Conservation (phyloP, 1,284 basidiomycete genomes). For the Xerocomus minutiporus region DNA sequence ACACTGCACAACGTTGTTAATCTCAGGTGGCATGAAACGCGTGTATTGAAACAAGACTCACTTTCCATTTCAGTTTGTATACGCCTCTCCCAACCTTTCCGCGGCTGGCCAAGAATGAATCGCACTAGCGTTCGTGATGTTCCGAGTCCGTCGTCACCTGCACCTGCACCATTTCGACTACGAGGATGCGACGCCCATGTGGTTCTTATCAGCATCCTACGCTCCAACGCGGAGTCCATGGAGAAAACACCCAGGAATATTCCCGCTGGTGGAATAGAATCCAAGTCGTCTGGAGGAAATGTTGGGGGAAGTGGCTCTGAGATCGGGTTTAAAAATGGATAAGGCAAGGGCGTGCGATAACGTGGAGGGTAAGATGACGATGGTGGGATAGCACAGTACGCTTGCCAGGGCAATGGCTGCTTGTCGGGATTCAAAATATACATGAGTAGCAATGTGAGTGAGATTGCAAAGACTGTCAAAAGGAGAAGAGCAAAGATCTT, state of each 20-base stretch:
- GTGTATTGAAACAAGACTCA: slow-evolving; percentile 39
- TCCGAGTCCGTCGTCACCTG: slow-evolving; percentile 66
- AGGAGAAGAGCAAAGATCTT: slow-evolving; percentile 71
- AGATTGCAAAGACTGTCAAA: slow-evolving; percentile 69
- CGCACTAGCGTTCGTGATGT: slow-evolving; percentile 86
- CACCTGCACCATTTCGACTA: slow-evolving; percentile 68
- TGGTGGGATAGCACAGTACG: slow-evolving; percentile 75
- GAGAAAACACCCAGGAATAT: slow-evolving; percentile 91
- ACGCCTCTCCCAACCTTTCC: slow-evolving; percentile 72
- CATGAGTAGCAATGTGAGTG: slow-evolving; percentile 78
- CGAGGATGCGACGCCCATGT: slow-evolving; percentile 85
- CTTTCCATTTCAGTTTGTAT: slow-evolving; percentile 90
- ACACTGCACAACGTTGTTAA: slow-evolving; percentile 46
- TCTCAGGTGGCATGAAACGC: background rate
- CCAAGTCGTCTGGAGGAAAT: slow-evolving; percentile 67
- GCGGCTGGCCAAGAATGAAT: slow-evolving; percentile 87
- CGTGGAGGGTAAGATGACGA: slow-evolving; percentile 43
- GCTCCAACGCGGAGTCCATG: slow-evolving; percentile 80
- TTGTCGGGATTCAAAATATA: slow-evolving; percentile 96
- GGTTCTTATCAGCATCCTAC: slow-evolving; percentile 84
- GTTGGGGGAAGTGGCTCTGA: slow-evolving; percentile 27
- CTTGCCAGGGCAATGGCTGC: slow-evolving; percentile 88
- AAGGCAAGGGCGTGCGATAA: slow-evolving; percentile 35
- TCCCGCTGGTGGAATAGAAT: slow-evolving; percentile 81
- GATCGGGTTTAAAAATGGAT: slow-evolving; percentile 40